Evolutionary conservation across 371 early-diverging fungal species (phyloP).

Genomic region (Mucor irregularis): DNA sequence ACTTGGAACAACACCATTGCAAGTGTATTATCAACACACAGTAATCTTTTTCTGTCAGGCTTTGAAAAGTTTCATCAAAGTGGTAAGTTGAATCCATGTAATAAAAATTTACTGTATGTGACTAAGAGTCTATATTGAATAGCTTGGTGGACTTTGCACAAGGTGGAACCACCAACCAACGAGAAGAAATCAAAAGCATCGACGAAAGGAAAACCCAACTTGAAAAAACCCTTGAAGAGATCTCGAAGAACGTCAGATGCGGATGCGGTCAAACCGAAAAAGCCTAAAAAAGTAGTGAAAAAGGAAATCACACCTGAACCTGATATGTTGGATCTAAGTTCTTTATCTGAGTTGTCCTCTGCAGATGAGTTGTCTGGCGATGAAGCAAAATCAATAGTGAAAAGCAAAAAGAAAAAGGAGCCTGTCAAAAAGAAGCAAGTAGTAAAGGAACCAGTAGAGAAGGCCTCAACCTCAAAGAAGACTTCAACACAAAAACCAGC

Average conservation of each 20-base stretch:
- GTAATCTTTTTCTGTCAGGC: conserved; percentile 75
- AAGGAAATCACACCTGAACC: conserved; percentile 2
- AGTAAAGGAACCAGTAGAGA: background rate
- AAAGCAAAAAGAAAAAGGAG: background rate
- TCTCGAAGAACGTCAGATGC: background rate
- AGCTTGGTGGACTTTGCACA: conserved; percentile 67
- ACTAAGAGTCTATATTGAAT: background rate
- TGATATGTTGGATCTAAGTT: conserved; percentile 32
- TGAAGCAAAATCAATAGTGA: conserved; percentile 8
- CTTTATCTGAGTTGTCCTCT: conserved; percentile 41
- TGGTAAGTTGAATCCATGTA: conserved; percentile 24
- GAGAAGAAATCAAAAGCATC: conserved; percentile 31
- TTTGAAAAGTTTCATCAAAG: conserved; percentile 60
- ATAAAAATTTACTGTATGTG: background rate
- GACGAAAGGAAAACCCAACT: conserved; percentile 31
- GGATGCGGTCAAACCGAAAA: conserved; percentile 3
- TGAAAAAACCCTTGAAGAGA: conserved; percentile 27
- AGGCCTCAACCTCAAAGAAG: no score
- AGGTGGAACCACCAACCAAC: conserved; percentile 46
- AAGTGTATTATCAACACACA: conserved; percentile 78
- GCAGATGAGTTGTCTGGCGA: conserved; percentile 25
- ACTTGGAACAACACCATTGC: conserved; percentile 83
- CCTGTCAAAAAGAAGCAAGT: background rate
- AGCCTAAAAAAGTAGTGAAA: conserved; percentile 7
- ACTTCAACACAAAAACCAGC: background rate